A percentile compares a stretch with the other conserved stretches of the same genome.
Conservation (phyloP, 139 green algal species). For the Volvox reticuliferus region DNA sequence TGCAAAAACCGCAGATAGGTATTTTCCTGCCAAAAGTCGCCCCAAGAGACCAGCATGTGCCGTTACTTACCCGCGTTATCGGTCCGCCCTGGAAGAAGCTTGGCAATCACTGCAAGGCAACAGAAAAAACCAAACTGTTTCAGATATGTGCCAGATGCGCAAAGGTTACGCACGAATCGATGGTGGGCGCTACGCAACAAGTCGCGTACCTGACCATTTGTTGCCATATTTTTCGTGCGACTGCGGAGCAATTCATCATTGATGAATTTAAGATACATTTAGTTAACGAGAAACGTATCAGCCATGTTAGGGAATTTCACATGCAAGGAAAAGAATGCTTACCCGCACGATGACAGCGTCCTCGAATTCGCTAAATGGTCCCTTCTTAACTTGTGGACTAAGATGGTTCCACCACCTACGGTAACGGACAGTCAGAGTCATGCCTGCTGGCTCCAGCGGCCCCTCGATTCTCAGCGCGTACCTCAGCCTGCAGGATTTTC, state of each 20-base stretch:
- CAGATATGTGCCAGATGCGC: too few relatives aligned
- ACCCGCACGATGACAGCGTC: conserved; percentile 81
- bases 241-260: conserved; percentile 32
- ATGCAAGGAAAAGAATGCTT: neutral
- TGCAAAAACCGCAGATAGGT: neutral
- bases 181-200: neutral
- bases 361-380: conserved; percentile 81
- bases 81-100: conserved; percentile 68
- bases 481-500: conserved; percentile 42
- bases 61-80: conserved; percentile 67
- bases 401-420: conserved; percentile 90
- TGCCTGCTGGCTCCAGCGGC: neutral
- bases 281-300: neutral
- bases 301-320: too few relatives aligned
- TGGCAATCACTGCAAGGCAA: conserved; percentile 62
- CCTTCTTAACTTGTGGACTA: conserved; percentile 84
- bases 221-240: conserved; percentile 65
- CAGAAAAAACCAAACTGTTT: neutral
- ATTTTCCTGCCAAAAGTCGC: too few relatives aligned
- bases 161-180: too few relatives aligned
- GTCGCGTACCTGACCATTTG: conserved; percentile 58
- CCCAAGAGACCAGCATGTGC: too few relatives aligned
- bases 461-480: neutral
- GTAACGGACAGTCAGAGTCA: neutral
- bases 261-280: neutral